A percentile compares a stretch with the other conserved stretches of the same genome.
Evolutionary conservation across 768 basidiomycete species (phyloP).

Genomic region (Mycena pura): DNA sequence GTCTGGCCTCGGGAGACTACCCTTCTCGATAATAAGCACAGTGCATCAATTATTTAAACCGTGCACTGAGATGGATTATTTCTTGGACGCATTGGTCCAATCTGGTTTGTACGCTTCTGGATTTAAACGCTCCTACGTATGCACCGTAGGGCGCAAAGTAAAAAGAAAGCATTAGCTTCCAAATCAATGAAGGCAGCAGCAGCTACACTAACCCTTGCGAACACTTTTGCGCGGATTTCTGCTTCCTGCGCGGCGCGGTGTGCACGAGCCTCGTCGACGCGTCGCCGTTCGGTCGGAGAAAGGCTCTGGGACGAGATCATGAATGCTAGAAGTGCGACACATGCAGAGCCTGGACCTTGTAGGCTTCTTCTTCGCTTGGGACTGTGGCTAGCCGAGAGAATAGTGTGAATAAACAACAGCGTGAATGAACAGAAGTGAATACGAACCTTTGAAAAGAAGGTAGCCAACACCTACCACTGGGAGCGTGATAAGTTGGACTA

Average conservation of each 20-base stretch:
- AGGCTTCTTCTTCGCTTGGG: constrained; percentile 59
- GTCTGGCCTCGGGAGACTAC: too few species aligned
- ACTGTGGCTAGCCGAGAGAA: constrained; percentile 47
- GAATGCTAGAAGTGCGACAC: not conserved
- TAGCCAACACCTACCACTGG: constrained; percentile 25
- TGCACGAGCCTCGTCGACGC: constrained; percentile 65
- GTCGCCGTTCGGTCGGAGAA: constrained; percentile 68
- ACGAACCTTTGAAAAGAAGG: constrained; percentile 26
- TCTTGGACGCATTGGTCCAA: constrained; percentile 43
- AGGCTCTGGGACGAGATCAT: constrained; percentile 49
- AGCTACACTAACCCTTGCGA: constrained; percentile 54
- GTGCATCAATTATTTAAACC: too few species aligned
- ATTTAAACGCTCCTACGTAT: constrained; percentile 31
- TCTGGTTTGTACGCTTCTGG: constrained; percentile 50
- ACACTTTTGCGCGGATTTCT: constrained; percentile 56
- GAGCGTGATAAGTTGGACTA: constrained; percentile 2
- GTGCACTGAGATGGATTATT: too few species aligned
- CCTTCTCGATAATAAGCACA: too few species aligned
- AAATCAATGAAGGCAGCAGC: not conserved
- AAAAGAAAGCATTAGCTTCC: not conserved
- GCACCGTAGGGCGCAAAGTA: not conserved
- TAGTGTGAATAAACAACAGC: constrained; percentile 1
- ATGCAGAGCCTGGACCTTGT: constrained; percentile 46
- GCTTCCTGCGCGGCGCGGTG: constrained; percentile 60
- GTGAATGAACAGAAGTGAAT: constrained; percentile 1